Percentiles rank a stretch among this genome's conserved stretches.
Conservation (phyloP, 2,329 filamentous ascomycete species). For the Diaporthe citri region DNA sequence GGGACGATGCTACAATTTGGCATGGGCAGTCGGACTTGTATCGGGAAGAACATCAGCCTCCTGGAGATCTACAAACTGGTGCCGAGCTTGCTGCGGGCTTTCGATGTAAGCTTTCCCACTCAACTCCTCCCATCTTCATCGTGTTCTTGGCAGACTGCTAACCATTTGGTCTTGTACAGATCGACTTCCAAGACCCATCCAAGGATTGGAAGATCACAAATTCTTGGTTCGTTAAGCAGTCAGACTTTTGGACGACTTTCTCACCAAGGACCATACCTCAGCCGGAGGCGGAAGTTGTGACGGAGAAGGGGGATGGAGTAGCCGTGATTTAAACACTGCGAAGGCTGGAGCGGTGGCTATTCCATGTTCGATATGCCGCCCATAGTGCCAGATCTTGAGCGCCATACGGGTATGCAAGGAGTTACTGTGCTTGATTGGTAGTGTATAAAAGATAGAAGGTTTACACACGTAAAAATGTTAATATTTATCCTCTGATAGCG, state of each 20-base stretch:
- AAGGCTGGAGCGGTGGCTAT: not conserved
- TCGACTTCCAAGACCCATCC: constrained; percentile 64
- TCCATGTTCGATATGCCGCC: not conserved
- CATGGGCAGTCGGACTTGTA: constrained; percentile 78
- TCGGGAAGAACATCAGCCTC: constrained; percentile 75
- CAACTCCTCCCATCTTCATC: constrained; percentile 61
- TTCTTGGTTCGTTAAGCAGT: constrained; percentile 74
- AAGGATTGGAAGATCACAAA: constrained; percentile 71
- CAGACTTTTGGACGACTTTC: constrained; percentile 64
- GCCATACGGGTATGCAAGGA: not conserved
- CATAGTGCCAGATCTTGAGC: not conserved
- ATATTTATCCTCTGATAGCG: not conserved
- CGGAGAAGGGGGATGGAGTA: not conserved
- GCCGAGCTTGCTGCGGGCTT: constrained; percentile 71
- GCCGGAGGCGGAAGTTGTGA: constrained; percentile 44
- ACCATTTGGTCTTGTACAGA: constrained; percentile 51
- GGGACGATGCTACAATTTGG: constrained; percentile 81
- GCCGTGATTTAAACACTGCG: not conserved
- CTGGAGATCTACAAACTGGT: constrained; percentile 75
- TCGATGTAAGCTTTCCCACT: constrained; percentile 62
- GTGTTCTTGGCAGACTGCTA: constrained; percentile 45
- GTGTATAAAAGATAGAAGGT: not conserved
- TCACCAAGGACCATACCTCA: constrained; percentile 57
- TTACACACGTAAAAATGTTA: constrained; percentile 6
- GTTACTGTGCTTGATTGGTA: not conserved